These are phyloP conservation scores for Aspergillus phoenicis DNA, from an alignment of 2,329 filamentous ascomycete species.

Conservation along the genomic window DNA sequence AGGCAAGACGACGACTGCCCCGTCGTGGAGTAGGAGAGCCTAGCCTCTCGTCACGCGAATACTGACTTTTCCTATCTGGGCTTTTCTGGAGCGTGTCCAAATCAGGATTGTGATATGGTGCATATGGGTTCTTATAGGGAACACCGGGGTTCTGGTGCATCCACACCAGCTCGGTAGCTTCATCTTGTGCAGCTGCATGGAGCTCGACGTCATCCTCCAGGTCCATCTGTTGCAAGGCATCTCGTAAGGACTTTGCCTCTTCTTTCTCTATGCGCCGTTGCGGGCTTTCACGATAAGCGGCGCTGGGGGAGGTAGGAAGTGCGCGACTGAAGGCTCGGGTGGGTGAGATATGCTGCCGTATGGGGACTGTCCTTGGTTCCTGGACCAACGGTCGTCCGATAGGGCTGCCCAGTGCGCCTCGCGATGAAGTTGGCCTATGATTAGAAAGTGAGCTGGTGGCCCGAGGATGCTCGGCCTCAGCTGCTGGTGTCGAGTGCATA, in stretches of 20 bases:
- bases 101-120: constrained; percentile 50
- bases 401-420: constrained; percentile 30
- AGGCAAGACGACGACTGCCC: constrained; percentile 24
- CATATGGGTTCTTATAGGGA: constrained; percentile 52
- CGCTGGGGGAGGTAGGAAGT: constrained; percentile 39
- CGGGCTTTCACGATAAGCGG: constrained; percentile 57
- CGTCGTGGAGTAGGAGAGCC: constrained; percentile 17
- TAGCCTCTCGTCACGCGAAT: constrained; percentile 45
- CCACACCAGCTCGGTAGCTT: constrained; percentile 66
- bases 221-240: constrained; percentile 62
- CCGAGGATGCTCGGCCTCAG: constrained; percentile 35
- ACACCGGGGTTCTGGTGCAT: constrained; percentile 60
- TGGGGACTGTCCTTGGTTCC: constrained; percentile 35
- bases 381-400: constrained; percentile 44
- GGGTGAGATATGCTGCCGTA: constrained; percentile 42
- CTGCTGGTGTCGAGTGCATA: constrained; percentile 19
- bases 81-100: constrained; percentile 43
- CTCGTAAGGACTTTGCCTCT: constrained; percentile 58
- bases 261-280: constrained; percentile 60
- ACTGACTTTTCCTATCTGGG: constrained; percentile 46
- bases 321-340: constrained; percentile 36
- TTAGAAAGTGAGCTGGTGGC: constrained; percentile 44
- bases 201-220: constrained; percentile 57
- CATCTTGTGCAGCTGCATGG: constrained; percentile 61
- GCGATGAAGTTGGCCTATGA: constrained; percentile 39